Evolutionary conservation across 73 alveolate species (phyloP), one percentile per base, ranked within the genome.

Genomic region (Symbiodinium pilosum): DNA sequence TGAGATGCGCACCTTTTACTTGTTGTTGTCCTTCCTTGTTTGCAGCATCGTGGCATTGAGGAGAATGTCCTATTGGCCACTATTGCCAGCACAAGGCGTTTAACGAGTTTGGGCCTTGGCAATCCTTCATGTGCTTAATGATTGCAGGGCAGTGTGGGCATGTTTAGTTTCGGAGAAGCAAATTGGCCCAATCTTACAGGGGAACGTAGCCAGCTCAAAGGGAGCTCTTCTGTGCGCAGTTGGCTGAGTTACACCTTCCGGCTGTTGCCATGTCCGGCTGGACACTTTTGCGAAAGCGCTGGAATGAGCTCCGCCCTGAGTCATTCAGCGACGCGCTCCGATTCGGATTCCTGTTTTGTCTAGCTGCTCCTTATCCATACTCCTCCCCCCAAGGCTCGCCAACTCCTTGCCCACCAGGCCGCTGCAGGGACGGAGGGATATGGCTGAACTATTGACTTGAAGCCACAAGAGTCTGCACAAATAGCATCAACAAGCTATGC

Each of bases 211-310:
- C 71, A 21, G 38, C 40, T 14, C 40, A 6, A 64, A 91, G 97
- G 59, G n/a, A n/a, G n/a, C n/a, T n/a, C n/a, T n/a, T n/a, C n/a
- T n/a, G n/a, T n/a, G n/a, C n/a, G n/a, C n/a, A n/a, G n/a, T n/a
- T n/a, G n/a, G n/a, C n/a, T n/a, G n/a, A n/a, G n/a, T n/a, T 93
- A 59, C 84, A 93, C 98, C 68, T 93, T 93, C 93, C 91, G 98
- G 68, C 39, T 93, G 81, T 3, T 93, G 84, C 98, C 98, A 4
- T 93, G 98, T 36, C 98, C 98, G 7, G 44, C 47, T 64, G 98
- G 98, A 40, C 98, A 93, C 54, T 93, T 75, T 92, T 93, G 98
- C 84, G 98, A 93, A 84, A 93, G 92, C 16, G 84, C 92, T 3
- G 98, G 98, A 11, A 93, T 93, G 98, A 93, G 98, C 64, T 0